These are phyloP conservation scores for Gentiana macrophylla DNA, from an alignment of 257 asterid genomes.

Conservation along the genomic window DNA sequence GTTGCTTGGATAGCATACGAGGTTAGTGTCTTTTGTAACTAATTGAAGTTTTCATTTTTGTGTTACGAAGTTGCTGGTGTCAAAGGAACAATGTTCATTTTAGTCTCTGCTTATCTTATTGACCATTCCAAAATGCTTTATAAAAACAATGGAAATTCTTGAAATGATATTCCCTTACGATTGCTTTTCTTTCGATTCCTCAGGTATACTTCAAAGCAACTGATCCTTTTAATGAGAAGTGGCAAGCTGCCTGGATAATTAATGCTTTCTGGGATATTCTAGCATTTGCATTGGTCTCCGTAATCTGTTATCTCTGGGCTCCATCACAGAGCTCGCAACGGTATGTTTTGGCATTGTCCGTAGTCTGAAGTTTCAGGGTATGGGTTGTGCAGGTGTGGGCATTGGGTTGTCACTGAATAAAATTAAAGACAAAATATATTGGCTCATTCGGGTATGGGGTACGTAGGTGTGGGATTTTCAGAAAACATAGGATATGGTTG, in stretches of 20 bases:
- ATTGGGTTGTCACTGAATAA: too few species aligned
- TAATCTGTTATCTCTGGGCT: constrained; percentile 94
- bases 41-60: too few species aligned
- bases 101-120: not conserved
- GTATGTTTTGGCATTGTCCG: constrained; percentile 24
- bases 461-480: too few species aligned
- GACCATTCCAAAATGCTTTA: not conserved
- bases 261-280: constrained; percentile 97
- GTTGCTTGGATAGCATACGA: constrained; percentile 93
- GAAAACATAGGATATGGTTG: too few species aligned
- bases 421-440: too few species aligned
- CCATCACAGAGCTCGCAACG: constrained; percentile 95
- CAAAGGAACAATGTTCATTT: not conserved
- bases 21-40: constrained; percentile 34
- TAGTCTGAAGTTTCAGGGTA: not conserved
- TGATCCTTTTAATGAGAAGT: constrained; percentile 94
- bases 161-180: constrained; percentile 1
- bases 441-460: too few species aligned
- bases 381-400: too few species aligned
- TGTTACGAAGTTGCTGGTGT: too few species aligned
- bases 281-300: constrained; percentile 64
- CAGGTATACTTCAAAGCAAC: constrained; percentile 94
- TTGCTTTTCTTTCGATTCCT: constrained; percentile 19
- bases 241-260: constrained; percentile 96
- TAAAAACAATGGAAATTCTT: not conserved